Percentiles rank a stretch among this genome's conserved stretches.
Conservation (phyloP, 176 grass and related monocot species). For the Zea luxurians region DNA sequence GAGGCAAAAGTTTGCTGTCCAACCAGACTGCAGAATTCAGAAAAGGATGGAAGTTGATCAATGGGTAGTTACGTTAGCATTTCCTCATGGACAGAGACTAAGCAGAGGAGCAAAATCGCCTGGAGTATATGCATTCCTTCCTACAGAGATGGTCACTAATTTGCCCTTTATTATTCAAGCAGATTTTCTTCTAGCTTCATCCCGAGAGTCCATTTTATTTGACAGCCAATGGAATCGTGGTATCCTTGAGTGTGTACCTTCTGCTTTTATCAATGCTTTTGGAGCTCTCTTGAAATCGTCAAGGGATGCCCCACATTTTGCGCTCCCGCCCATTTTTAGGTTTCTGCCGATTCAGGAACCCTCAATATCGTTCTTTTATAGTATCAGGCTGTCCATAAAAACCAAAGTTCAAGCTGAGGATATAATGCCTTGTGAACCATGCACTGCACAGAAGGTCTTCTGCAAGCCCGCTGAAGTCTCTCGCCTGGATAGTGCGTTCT, state of each 20-base stretch:
- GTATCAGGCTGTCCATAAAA: conserved; percentile 37
- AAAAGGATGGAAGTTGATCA: conserved; percentile 34
- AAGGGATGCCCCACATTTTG: conserved; percentile 1
- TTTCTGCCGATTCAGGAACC: conserved; percentile 43
- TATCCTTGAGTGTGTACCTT: conserved; percentile 44
- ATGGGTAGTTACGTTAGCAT: conserved; percentile 49
- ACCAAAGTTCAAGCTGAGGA: not conserved
- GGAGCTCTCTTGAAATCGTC: conserved; percentile 28
- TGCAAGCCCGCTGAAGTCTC: conserved; percentile 42
- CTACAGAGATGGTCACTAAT: conserved; percentile 54
- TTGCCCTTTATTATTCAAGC: conserved; percentile 67
- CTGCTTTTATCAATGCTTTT: conserved; percentile 55
- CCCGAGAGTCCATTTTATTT: conserved; percentile 46
- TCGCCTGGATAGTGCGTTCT: conserved; percentile 38
- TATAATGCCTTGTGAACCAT: conserved; percentile 51
- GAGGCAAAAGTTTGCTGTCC: conserved; percentile 50
- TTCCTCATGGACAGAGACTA: conserved; percentile 48
- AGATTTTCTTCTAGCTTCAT: conserved; percentile 55
- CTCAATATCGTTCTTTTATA: conserved; percentile 24
- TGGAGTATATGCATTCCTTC: conserved; percentile 57
- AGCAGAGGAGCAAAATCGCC: conserved; percentile 14
- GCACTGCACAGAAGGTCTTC: conserved; percentile 25
- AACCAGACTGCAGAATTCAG: conserved; percentile 24
- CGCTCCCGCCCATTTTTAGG: conserved; percentile 41
- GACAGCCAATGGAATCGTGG: conserved; percentile 51